Base-by-base conservation (phyloP, 75 land plant genomes). In the Ceratopteris richardii region DNA sequence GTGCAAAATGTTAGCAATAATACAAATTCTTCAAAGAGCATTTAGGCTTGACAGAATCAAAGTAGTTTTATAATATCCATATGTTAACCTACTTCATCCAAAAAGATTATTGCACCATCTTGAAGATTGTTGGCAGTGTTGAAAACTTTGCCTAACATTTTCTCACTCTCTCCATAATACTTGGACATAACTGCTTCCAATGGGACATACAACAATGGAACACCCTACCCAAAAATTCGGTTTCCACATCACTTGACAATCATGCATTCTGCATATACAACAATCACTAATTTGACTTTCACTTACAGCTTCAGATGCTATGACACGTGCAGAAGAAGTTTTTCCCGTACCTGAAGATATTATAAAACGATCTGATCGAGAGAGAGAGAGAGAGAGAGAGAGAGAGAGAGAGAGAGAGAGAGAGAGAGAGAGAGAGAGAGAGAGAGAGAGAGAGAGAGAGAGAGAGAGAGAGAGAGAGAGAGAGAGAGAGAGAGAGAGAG, bases 11-110 rank as follows among this genome's bases (percentile, higher is more conserved):
- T n/a, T n/a, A n/a, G n/a, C n/a, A 33, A 33, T 4, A 33, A 33
- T 33, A 33, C 9, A 33, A 33, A n/a, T n/a, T n/a, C 37, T 33
- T 33, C 37, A 33, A 33, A 33, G 3, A 33, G n/a, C 9, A 33
- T 33, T 33, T 33, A 9, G 3, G 9, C 3, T 33, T 3, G 37
- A 33, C 7, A 9, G 37, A 33, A 9, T 33, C 37, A 33, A 33
- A 3, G 9, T 9, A 33, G 7, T 33, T 18, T 46, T 20, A 46
- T 4, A n/a, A n/a, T n/a, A n/a, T n/a, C n/a, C n/a, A n/a, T n/a
- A n/a, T n/a, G n/a, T n/a, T n/a, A n/a, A n/a, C n/a, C n/a, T n/a
- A 92, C 98, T 96, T 94, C 98, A 74, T 94, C 98, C 25, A 94
- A 71, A 44, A 94, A 94, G 11, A 94, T 70, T 24, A 94, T 86